Evolutionary conservation across 768 basidiomycete species (phyloP).

Genomic region (Lepiota brunneoincarnata): DNA sequence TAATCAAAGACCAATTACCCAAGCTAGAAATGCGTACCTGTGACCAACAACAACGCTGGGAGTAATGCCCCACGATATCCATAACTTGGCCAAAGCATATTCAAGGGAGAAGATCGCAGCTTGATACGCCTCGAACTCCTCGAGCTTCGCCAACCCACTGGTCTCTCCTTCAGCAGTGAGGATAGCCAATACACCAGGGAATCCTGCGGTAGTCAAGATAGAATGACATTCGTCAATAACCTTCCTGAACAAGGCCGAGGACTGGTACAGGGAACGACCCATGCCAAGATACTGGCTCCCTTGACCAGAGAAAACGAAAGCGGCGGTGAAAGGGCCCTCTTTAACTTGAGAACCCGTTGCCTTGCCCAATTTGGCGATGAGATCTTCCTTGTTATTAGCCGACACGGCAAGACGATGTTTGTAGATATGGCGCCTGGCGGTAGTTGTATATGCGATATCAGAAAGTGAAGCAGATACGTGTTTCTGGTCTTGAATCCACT

Average conservation of each 20-base stretch:
- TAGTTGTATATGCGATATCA: slow-evolving; percentile 64
- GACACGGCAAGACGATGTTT: slow-evolving; percentile 49
- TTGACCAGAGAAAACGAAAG: slow-evolving; percentile 76
- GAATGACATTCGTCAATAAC: slow-evolving; percentile 60
- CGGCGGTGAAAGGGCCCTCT: slow-evolving; percentile 27
- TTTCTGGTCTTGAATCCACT: slow-evolving; percentile 37
- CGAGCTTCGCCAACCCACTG: slow-evolving; percentile 6
- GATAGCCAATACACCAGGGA: slow-evolving; percentile 46
- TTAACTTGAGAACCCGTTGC: slow-evolving; percentile 29
- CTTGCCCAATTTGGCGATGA: slow-evolving; percentile 39
- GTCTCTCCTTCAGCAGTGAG: slow-evolving; percentile 27
- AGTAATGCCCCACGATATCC: slow-evolving; percentile 65
- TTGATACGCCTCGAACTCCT: slow-evolving; percentile 47
- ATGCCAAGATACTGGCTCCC: slow-evolving; percentile 66
- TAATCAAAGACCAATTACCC: background rate
- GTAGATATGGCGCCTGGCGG: slow-evolving; percentile 60
- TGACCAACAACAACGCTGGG: slow-evolving; percentile 65
- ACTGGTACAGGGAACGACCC: slow-evolving; percentile 54
- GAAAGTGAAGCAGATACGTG: slow-evolving; percentile 22
- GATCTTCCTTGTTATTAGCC: slow-evolving; percentile 39
- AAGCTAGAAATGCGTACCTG: slow-evolving; percentile 41
- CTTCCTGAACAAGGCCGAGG: slow-evolving; percentile 42
- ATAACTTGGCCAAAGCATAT: slow-evolving; percentile 60
- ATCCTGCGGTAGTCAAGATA: slow-evolving; percentile 46
- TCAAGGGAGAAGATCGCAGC: slow-evolving; percentile 58